phyloP scores from a whole-genome alignment of 2,329 filamentous ascomycete species.

The Aaosphaeria pasadenensis region DNA sequence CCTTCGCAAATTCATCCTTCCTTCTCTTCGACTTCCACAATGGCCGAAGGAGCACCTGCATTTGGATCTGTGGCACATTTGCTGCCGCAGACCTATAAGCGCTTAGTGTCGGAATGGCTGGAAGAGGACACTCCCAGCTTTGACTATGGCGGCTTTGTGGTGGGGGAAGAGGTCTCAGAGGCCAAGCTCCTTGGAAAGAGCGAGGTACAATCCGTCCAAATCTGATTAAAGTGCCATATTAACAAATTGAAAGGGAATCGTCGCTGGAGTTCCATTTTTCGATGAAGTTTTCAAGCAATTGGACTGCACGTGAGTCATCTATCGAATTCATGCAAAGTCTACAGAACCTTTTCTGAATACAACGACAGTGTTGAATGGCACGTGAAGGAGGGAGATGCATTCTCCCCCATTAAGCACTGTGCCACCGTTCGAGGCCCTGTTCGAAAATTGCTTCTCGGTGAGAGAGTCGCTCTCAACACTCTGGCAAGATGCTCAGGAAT shows the following conservation, averaged over 20 bases:
- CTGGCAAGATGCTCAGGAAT: constrained; percentile 89
- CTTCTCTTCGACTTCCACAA: neutral
- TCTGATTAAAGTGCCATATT: neutral
- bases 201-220: constrained; percentile 35
- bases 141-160: constrained; percentile 96
- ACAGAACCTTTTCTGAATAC: neutral
- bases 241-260: constrained; percentile 57
- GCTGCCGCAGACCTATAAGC: constrained; percentile 81
- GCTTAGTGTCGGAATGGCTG: constrained; percentile 77
- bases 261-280: constrained; percentile 93
- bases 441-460: constrained; percentile 80
- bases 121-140: constrained; percentile 95
- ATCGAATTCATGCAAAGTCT: neutral
- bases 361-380: constrained; percentile 74
- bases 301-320: constrained; percentile 66
- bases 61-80: constrained; percentile 67
- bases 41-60: constrained; percentile 51
- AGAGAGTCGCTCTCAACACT: constrained; percentile 88
- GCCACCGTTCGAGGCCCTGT: constrained; percentile 86
- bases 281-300: constrained; percentile 88
- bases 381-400: constrained; percentile 67
- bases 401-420: constrained; percentile 60
- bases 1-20: neutral
- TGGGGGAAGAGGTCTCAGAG: constrained; percentile 62
- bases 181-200: constrained; percentile 57